A percentile compares a stretch with the other conserved stretches of the same genome.
Conservation (phyloP, 768 basidiomycete species). For the Chiua virens region DNA sequence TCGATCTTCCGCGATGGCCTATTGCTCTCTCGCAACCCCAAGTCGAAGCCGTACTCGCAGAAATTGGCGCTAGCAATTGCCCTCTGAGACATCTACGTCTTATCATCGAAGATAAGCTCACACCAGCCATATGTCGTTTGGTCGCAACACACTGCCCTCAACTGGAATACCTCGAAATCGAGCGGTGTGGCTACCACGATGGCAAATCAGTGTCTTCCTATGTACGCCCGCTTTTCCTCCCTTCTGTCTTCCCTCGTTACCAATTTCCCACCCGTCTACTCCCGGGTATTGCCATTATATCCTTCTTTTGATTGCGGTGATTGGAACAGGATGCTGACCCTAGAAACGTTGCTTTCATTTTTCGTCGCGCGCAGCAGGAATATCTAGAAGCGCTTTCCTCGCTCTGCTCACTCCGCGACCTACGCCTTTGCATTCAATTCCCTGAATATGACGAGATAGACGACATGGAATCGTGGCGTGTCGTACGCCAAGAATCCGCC, state of each 20-base stretch:
- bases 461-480: slow-evolving; percentile 33
- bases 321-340: slow-evolving; percentile 31
- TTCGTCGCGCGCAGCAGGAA: slow-evolving; percentile 33
- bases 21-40: slow-evolving; percentile 36
- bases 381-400: slow-evolving; percentile 33
- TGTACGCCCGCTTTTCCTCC: slow-evolving; percentile 30
- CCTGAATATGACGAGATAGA: slow-evolving; percentile 34
- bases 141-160: slow-evolving; percentile 32
- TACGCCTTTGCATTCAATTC: slow-evolving; percentile 38
- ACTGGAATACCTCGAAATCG: slow-evolving; percentile 34
- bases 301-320: slow-evolving; percentile 21
- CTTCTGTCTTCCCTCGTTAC: slow-evolving; percentile 7
- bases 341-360: slow-evolving; percentile 28
- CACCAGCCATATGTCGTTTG: slow-evolving; percentile 27
- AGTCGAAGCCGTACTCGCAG: slow-evolving; percentile 28
- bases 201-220: slow-evolving; percentile 36
- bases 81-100: slow-evolving; percentile 34
- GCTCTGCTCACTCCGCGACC: slow-evolving; percentile 26
- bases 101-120: slow-evolving; percentile 37
- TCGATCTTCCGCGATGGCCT: slow-evolving; percentile 37
- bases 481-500: slow-evolving; percentile 28
- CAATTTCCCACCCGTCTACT: slow-evolving; percentile 10
- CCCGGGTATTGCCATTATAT: slow-evolving; percentile 11
- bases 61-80: slow-evolving; percentile 33
- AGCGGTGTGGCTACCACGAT: slow-evolving; percentile 38